Base-by-base conservation (phyloP, 148 eudicot genomes). In the Chenopodium suecicum region DNA sequence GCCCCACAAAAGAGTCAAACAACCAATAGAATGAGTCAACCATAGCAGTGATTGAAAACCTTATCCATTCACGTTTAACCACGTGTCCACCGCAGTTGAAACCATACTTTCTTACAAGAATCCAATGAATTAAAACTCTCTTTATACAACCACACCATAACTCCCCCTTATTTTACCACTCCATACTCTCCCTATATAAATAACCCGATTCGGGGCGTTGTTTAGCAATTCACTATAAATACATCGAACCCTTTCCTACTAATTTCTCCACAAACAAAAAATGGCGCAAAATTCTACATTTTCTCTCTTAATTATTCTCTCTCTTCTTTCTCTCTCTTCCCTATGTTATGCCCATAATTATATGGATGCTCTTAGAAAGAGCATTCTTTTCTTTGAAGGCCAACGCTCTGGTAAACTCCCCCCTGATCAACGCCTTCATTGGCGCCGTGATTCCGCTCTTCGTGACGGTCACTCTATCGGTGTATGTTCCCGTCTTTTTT, bases 311-410 rank as follows among this genome's bases (percentile, higher is more conserved):
- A 19, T 73, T 34, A 1, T 70, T 16, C 1, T 68, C 77, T 22
- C 68, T 66, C 37, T 80, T 10, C 20, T 80, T 2, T 29, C 34
- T 34, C 10, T 71, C 52, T 25, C 85, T 7, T 10, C 70, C 84
- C 23, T 67, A 32, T 19, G 22, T 34, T 9, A 70, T 52, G 83
- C 69, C 25, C 68, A 93, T 48, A 83, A 96, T 83, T 96, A 96
- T 85, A 31, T 32, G 47, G 95, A 94, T 50, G 99, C 99, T 12
- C 90, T 96, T 34, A 75, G 86, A 4, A 94, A 96, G 77, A 90
- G 99, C 85, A 92, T 96, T 10, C 90, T 96, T 31, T 96, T 96
- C 90, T 96, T 96, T 77, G 99, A 96, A 82, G 99, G 98, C 67
- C 99, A 94, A 68, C 89, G 98, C 66, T 94, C 99, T 56, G 99